These are phyloP conservation scores for Parastagonospora nodorum DNA, from an alignment of 2,329 filamentous ascomycete genomes.

Conservation along the genomic window DNA sequence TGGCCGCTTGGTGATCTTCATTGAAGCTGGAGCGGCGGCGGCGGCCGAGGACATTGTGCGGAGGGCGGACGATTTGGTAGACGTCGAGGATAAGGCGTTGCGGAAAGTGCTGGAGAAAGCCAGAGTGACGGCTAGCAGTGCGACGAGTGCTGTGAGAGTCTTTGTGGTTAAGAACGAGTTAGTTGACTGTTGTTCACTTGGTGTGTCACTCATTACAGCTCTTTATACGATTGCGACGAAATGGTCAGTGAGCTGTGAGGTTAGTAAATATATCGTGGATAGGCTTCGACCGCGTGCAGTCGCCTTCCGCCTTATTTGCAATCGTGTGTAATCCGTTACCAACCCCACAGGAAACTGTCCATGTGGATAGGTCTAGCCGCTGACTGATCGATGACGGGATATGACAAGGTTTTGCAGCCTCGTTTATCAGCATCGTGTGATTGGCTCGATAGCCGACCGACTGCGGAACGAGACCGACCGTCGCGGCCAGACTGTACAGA, in stretches of 20 bases:
- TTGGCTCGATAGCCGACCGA: constrained; percentile 24
- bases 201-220: constrained; percentile 35
- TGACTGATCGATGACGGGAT: constrained; percentile 41
- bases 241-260: constrained; percentile 10
- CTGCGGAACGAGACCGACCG: constrained; percentile 6
- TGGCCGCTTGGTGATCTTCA: constrained; percentile 74
- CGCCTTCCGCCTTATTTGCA: constrained; percentile 35
- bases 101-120: constrained; percentile 51
- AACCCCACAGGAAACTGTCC: constrained; percentile 6
- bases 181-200: constrained; percentile 20
- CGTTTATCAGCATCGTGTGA: constrained; percentile 26
- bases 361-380: constrained; percentile 15
- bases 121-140: constrained; percentile 51
- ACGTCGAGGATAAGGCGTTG: constrained; percentile 40
- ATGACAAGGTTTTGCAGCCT: neutral
- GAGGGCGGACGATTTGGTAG: constrained; percentile 31
- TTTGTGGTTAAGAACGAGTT: constrained; percentile 28
- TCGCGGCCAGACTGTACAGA: neutral
- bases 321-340: constrained; percentile 41
- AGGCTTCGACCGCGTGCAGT: constrained; percentile 25
- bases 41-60: constrained; percentile 46
- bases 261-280: constrained; percentile 32
- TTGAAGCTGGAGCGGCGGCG: constrained; percentile 28
- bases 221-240: constrained; percentile 30
- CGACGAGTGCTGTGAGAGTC: constrained; percentile 35